phyloP scores from a whole-genome alignment of 2,329 filamentous ascomycete species.

The Scedosporium minutisporum region DNA sequence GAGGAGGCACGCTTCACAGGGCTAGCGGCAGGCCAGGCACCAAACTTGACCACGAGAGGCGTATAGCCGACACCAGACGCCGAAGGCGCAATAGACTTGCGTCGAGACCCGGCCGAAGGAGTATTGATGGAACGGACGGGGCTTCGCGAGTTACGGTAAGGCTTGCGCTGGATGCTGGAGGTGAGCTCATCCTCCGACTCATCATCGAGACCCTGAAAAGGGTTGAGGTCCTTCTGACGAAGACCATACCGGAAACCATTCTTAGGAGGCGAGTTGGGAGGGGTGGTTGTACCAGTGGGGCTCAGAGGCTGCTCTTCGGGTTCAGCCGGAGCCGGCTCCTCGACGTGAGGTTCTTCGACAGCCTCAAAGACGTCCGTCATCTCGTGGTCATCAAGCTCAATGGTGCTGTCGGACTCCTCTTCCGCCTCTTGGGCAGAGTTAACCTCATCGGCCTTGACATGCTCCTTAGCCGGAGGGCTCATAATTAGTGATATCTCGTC shows the following conservation, averaged over 20 bases:
- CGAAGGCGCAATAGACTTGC: conserved; percentile 19
- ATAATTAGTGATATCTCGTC: conserved; percentile 9
- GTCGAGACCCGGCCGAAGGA: conserved; percentile 30
- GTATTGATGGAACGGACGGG: conserved; percentile 23
- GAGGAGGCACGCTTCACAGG: conserved; percentile 24
- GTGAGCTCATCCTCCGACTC: conserved; percentile 41
- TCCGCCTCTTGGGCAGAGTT: conserved; percentile 8
- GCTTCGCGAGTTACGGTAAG: conserved; percentile 12
- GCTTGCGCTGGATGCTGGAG: conserved; percentile 17
- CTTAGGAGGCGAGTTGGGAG: conserved; percentile 18
- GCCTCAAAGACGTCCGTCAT: conserved; percentile 3
- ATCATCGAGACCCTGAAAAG: conserved; percentile 19
- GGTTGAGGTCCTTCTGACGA: conserved; percentile 36
- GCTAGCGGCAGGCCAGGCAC: conserved; percentile 53
- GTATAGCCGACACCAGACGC: conserved; percentile 45
- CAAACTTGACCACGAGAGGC: conserved; percentile 51
- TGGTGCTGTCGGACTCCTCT: conserved; percentile 10
- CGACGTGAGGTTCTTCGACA: too few relatives aligned
- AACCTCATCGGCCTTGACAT: conserved; percentile 9
- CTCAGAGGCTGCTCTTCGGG: background rate
- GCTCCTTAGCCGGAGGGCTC: conserved; percentile 7
- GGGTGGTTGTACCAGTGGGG: conserved; percentile 13
- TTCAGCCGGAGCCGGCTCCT: background rate
- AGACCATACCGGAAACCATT: conserved; percentile 18
- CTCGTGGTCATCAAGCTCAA: conserved; percentile 12